Evolutionary conservation across 805 yeast genomes (phyloP), one percentile per base, ranked within the genome.

Genomic region (Cyberlindnera saturnus): DNA sequence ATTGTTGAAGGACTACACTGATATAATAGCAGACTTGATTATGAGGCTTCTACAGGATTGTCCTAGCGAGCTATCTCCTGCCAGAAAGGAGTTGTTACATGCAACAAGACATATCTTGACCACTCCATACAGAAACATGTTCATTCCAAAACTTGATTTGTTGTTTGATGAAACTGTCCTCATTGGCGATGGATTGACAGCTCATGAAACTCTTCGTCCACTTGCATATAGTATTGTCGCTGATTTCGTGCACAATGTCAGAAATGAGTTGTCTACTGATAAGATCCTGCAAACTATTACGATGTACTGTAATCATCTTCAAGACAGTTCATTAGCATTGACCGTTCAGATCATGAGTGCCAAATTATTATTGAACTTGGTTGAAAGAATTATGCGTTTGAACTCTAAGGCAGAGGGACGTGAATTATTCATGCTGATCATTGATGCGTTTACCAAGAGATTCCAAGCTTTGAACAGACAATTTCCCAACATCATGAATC

Each of bases 331-430:
- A 0, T 66, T 93, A 49, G 93, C 95, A 1, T 73, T 87, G 47
- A 86, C 95, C 6, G 96, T 90, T 32, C 98, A 95, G 62, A 86
- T 90, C 9, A 89, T 93, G 97, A 86, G 96, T 65, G 96, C 97
- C 3, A 91, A 90, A 63, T 69, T 93, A 29, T 65, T 93, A 29
- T 64, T 91, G 48, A 95, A 93, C 61, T 69, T 95, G 54, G 91
- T 93, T 17, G 99, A 95, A 52, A 70, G 95, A 36, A 84, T 93
- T 33, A 74, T 85, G 75, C 84, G 85, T 55, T 63, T 90, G 53
- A 90, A 86, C 34, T 84, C 85, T 41, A 86, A 86, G 51, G 74
- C 78, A 23, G 96, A 93, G 49, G 72, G 70, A n/a, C 61, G 71
- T 52, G 95, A 88, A 60, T 67, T 95, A 41, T 77, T 89, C 65